A percentile compares a stretch with the other conserved stretches of the same genome.
Conservation (phyloP, 2,329 filamentous ascomycete species). For the Penicillium sp. region DNA sequence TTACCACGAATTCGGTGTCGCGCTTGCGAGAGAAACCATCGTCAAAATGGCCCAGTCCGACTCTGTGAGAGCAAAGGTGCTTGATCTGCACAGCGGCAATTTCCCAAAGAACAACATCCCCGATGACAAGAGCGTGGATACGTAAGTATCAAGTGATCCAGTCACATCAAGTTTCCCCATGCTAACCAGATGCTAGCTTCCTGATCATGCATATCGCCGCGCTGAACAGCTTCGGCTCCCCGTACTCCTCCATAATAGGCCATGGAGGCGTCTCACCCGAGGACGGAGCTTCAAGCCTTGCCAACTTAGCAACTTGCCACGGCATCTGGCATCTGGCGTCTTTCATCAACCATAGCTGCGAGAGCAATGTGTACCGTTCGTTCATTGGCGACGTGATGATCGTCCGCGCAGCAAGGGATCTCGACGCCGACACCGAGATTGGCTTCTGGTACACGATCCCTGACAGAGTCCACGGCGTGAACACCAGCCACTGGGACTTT, state of each 20-base stretch:
- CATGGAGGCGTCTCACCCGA: constrained; percentile 1
- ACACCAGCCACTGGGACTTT: constrained; percentile 24
- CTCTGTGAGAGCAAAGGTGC: constrained; percentile 32
- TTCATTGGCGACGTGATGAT: constrained; percentile 60
- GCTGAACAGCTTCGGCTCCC: constrained; percentile 48
- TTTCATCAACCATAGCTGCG: constrained; percentile 56
- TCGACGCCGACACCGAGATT: constrained; percentile 50
- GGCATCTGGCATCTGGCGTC: constrained; percentile 55
- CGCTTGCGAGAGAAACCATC: constrained; percentile 24
- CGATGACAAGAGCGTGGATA: not conserved
- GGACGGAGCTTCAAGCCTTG: too few species aligned
- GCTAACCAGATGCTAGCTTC: constrained; percentile 41
- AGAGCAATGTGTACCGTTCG: constrained; percentile 47
- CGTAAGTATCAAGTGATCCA: not conserved
- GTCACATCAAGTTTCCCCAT: not conserved
- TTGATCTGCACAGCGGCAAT: constrained; percentile 40
- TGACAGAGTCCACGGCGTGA: not conserved
- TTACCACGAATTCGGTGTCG: not conserved
- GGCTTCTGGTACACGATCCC: constrained; percentile 40
- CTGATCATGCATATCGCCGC: constrained; percentile 46
- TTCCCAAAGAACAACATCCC: constrained; percentile 4
- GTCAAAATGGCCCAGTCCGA: constrained; percentile 51
- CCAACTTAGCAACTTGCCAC: constrained; percentile 18
- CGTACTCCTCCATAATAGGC: constrained; percentile 14
- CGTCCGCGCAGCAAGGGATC: constrained; percentile 48